Base-by-base conservation (phyloP, 352 stramenopile genomes). In the Pilasporangium apinafurcum region DNA sequence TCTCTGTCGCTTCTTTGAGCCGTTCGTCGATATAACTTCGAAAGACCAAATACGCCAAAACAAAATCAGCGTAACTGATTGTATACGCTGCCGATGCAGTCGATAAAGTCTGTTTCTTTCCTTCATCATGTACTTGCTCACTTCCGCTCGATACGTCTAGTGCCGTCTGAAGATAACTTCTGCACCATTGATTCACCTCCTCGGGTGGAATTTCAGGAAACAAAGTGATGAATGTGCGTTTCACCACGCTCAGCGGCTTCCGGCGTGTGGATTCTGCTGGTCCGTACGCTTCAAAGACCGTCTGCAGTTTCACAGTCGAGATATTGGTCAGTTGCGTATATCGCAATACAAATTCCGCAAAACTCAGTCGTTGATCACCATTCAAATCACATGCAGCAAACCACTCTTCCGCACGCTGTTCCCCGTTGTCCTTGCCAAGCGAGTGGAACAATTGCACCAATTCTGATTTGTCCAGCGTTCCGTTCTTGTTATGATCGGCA, bases 301-400 rank as follows among this genome's bases (percentile, higher is more conserved):
- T 24, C 3, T 60, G 53, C 1, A 87, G 39, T 36, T 53, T 54
- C 14, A 50, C 35, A 1, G 86, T 42, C 31, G 72, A 56, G 2
- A 63, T 18, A 2, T 56, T 53, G 1, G 59, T 64, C 9, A 83
- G 54, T 36, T 86, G 56, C 3, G 68, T 35, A 43, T 84, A 90
- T 24, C 75, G 57, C n/a, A 77, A 4, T 4, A 87, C 44, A 28
- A 90, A 90, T 56, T 86, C 69, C 1, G 67, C 59, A 51, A 90
- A 86, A 16, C 29, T 71, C 16, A 90, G 39, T 1, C 42, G 41
- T 7, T 22, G 40, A 17, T 78, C 54, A 4, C 53, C 55, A 17
- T 76, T 52, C 8, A 52, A 14, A 22, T 79, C 66, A 0, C 54
- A 62, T 2, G 52, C 42, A 2, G 16, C 30, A 17, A 83, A 73